phyloP scores from a whole-genome alignment of 2,329 filamentous ascomycete genomes.

The Triangularia setosa region DNA sequence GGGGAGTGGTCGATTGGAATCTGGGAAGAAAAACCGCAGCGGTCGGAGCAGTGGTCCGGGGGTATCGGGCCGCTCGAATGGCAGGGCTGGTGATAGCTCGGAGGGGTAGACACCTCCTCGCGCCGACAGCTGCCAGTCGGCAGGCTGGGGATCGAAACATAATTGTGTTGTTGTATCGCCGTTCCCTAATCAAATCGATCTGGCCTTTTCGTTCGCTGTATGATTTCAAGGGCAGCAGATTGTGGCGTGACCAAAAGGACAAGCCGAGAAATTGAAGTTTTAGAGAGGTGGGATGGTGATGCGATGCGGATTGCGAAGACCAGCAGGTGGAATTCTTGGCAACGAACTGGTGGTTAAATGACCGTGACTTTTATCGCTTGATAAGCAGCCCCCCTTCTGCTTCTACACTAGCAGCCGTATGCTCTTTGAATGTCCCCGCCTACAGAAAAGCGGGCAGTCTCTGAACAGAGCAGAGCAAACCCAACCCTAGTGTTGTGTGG shows the following conservation, averaged over 20 bases:
- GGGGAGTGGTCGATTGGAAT: conserved; percentile 25
- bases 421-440: not conserved
- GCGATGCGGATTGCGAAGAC: not conserved
- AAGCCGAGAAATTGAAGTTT: not conserved
- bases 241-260: not conserved
- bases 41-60: conserved; percentile 16
- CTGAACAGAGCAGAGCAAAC: not conserved
- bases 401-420: not conserved
- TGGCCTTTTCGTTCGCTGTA: not conserved
- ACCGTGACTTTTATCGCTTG: not conserved
- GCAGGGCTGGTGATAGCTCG: conserved; percentile 24
- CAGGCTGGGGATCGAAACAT: conserved; percentile 30
- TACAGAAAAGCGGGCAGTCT: not conserved
- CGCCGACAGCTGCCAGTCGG: conserved; percentile 29
- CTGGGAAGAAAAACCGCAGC: conserved; percentile 21
- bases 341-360: not conserved
- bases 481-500: not conserved
- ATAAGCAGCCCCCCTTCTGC: not conserved
- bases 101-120: conserved; percentile 21
- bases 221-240: not conserved
- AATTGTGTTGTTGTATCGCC: conserved; percentile 10
- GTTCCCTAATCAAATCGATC: not conserved
- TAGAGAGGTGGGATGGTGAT: not conserved
- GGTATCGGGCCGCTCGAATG: conserved; percentile 22
- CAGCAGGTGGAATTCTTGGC: not conserved